phyloP scores from a whole-genome alignment of 805 yeast genomes.

The Saturnispora kantuleensis region DNA sequence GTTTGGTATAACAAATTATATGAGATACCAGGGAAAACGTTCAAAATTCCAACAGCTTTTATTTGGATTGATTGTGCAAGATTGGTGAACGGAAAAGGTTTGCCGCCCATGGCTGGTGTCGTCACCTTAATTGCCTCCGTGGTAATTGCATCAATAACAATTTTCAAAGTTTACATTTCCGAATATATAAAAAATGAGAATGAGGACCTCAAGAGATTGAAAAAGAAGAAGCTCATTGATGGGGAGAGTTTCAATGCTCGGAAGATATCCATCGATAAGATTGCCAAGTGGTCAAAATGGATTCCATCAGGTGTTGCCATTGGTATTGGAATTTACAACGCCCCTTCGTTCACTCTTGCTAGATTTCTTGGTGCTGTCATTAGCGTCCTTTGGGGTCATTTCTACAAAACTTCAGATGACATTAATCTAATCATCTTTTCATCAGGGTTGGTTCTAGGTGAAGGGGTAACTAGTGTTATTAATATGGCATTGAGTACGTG shows the following conservation, averaged over 20 bases:
- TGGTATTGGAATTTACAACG: slow-evolving; percentile 91
- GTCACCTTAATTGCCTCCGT: slow-evolving; percentile 54
- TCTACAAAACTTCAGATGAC: slow-evolving; percentile 23
- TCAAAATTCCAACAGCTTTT: slow-evolving; percentile 88
- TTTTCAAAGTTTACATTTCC: slow-evolving; percentile 32
- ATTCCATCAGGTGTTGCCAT: slow-evolving; percentile 95
- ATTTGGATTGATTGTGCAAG: slow-evolving; percentile 97
- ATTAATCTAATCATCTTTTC: slow-evolving; percentile 80
- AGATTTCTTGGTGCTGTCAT: slow-evolving; percentile 81
- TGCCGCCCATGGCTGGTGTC: slow-evolving; percentile 68
- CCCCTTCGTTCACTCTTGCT: slow-evolving; percentile 89
- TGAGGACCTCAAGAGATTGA: background rate
- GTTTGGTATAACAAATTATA: slow-evolving; percentile 71
- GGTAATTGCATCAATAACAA: slow-evolving; percentile 58
- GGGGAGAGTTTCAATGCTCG: background rate
- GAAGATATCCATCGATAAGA: slow-evolving; percentile 10
- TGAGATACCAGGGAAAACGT: slow-evolving; percentile 71
- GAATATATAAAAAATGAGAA: slow-evolving; percentile 5
- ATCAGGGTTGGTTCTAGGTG: slow-evolving; percentile 89
- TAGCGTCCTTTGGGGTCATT: slow-evolving; percentile 47
- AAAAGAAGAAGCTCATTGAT: slow-evolving; percentile 10
- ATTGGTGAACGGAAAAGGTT: slow-evolving; percentile 79
- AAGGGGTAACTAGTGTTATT: slow-evolving; percentile 78
- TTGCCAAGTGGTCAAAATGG: slow-evolving; percentile 35
- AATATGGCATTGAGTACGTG: slow-evolving; percentile 70